Conservation (phyloP, 768 basidiomycete species). For the Russula vinacea region DNA sequence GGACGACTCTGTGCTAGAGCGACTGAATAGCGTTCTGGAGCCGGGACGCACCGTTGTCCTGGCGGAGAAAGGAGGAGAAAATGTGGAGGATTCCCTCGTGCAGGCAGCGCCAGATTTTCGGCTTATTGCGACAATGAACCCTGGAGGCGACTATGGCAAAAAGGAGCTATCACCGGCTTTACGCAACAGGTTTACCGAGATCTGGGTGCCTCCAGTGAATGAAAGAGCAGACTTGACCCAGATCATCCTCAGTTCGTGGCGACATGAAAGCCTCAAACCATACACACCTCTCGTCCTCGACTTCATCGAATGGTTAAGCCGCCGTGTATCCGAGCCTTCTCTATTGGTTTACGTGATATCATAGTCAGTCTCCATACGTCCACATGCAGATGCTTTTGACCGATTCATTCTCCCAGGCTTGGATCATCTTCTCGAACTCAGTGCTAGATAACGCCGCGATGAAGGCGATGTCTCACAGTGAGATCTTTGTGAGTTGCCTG, state of each 20-base stretch:
- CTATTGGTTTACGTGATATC: constrained; percentile 80
- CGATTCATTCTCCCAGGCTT: constrained; percentile 54
- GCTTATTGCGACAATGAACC: constrained; percentile 97
- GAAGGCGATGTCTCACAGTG: constrained; percentile 41
- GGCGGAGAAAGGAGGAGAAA: constrained; percentile 85
- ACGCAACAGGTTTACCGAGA: constrained; percentile 97
- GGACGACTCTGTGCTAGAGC: constrained; percentile 96
- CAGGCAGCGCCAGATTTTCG: constrained; percentile 70
- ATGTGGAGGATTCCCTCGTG: constrained; percentile 63
- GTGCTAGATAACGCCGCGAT: constrained; percentile 39
- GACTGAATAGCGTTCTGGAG: constrained; percentile 96
- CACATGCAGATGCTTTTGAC: not conserved
- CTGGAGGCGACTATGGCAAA: constrained; percentile 98
- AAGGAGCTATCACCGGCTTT: constrained; percentile 97
- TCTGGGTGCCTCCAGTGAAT: constrained; percentile 92
- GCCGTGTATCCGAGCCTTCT: constrained; percentile 56
- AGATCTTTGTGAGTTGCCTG: constrained; percentile 64
- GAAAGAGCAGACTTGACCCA: constrained; percentile 67
- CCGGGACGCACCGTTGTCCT: constrained; percentile 83
- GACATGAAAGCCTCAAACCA: constrained; percentile 45
- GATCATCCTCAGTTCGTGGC: constrained; percentile 75
- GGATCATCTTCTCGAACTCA: constrained; percentile 85
- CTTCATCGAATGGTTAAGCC: constrained; percentile 79
- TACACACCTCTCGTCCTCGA: constrained; percentile 66
- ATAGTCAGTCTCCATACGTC: constrained; percentile 51